phyloP scores from a whole-genome alignment of 805 yeast species.

The Pichia scutulata region DNA sequence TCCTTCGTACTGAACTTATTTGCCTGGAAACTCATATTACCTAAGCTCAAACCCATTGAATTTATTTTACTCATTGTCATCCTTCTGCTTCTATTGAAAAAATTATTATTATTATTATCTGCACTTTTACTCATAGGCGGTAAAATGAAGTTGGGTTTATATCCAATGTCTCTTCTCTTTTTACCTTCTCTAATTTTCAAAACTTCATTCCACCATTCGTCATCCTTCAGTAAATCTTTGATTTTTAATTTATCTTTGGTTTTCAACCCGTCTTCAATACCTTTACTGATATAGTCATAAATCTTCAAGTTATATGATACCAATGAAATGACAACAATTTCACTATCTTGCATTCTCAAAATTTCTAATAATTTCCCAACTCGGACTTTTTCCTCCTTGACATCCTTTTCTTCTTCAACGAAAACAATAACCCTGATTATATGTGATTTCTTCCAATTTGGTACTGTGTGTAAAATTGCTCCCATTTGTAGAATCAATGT shows the following conservation, averaged over 20 bases:
- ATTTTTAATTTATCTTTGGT: slow-evolving; percentile 38
- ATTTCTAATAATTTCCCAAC: slow-evolving; percentile 57
- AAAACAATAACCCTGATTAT: slow-evolving; percentile 75
- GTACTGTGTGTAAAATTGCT: slow-evolving; percentile 86
- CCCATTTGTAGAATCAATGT: slow-evolving; percentile 91
- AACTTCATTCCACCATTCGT: slow-evolving; percentile 70
- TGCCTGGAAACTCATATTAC: slow-evolving; percentile 8
- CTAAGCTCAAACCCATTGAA: slow-evolving; percentile 11
- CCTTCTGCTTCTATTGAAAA: background rate
- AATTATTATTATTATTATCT: background rate
- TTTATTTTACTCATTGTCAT: slow-evolving; percentile 8
- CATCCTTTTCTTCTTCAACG: slow-evolving; percentile 70
- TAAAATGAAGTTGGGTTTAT: background rate
- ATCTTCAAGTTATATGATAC: slow-evolving; percentile 45
- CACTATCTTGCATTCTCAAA: slow-evolving; percentile 73
- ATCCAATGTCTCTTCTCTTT: background rate
- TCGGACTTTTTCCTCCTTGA: slow-evolving; percentile 59
- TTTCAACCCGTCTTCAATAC: slow-evolving; percentile 33
- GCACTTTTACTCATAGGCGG: background rate
- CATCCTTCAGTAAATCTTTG: slow-evolving; percentile 43
- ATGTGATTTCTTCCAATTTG: slow-evolving; percentile 81
- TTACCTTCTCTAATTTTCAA: slow-evolving; percentile 1
- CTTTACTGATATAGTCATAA: slow-evolving; percentile 74
- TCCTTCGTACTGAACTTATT: slow-evolving; percentile 8
- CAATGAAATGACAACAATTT: slow-evolving; percentile 66